Evolutionary conservation across 1,284 basidiomycete species (phyloP).

Genomic region (Ustilago trichophora): DNA sequence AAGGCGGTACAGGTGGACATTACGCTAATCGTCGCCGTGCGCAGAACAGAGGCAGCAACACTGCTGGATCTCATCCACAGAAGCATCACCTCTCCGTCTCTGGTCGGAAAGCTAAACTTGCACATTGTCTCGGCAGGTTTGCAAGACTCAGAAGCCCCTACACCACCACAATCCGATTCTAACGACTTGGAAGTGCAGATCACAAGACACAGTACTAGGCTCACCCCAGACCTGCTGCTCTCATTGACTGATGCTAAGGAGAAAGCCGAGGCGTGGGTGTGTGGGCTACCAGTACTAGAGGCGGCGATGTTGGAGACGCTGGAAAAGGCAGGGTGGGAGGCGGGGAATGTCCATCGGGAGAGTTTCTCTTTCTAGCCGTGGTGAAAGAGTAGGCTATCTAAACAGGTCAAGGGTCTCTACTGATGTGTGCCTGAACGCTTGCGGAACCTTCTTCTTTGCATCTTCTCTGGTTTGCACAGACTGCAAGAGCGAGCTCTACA

Average conservation of each 20-base stretch:
- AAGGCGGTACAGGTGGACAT: not conserved
- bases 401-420: too few relatives aligned
- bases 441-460: too few relatives aligned
- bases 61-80: slow-evolving; percentile 19
- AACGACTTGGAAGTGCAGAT: slow-evolving; percentile 1
- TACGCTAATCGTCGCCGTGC: slow-evolving; percentile 15
- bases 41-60: slow-evolving; percentile 12
- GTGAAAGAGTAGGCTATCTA: not conserved
- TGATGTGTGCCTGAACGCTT: too few relatives aligned
- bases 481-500: too few relatives aligned
- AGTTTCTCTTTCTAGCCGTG: slow-evolving; percentile 32
- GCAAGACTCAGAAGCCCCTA: not conserved
- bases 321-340: slow-evolving; percentile 10
- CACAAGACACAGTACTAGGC: slow-evolving; percentile 8
- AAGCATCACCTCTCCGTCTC: not conserved
- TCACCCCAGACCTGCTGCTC: slow-evolving; percentile 13
- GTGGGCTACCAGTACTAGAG: slow-evolving; percentile 26
- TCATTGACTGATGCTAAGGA: not conserved
- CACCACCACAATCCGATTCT: too few relatives aligned
- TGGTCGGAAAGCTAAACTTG: slow-evolving; percentile 3
- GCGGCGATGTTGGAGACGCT: slow-evolving; percentile 13
- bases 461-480: too few relatives aligned
- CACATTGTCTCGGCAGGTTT: slow-evolving; percentile 27
- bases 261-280: slow-evolving; percentile 25
- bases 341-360: slow-evolving; percentile 17